Evolutionary conservation across 306 rosid genomes (phyloP), one percentile per base, ranked within the genome.

Genomic region (Astragalus glycyphyllos): DNA sequence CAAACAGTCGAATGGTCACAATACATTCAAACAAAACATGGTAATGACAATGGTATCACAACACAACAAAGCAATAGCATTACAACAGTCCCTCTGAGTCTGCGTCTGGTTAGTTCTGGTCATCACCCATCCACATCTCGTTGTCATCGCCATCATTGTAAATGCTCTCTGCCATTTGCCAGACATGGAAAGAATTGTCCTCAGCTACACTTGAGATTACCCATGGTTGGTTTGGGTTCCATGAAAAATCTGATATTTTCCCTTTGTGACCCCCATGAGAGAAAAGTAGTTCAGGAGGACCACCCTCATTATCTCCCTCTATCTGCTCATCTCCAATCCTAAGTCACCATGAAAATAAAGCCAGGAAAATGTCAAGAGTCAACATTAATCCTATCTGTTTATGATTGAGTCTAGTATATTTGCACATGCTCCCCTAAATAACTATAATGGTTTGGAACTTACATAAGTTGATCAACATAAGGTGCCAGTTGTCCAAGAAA

Each of bases 221-320:
- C 99, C 96, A 91, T 60, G 96, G 92, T 76, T 69, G 86, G 17
- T 89, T 48, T 70, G 49, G 77, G 84, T 94, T 91, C 99, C 99
- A 94, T 6, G 92, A 87, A 77, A 91, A 89, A 74, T 94, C 99
- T 11, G 99, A 91, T 73, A 94, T 90, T 80, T 89, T 94, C 11
- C 95, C 92, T 66, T 82, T 91, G 74, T 94, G 99, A 58, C 99
- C 96, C 11, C 90, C 96, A 1, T 94, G 99, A 4, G 95, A 84
- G 69, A 94, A 94, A 12, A 87, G 85, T 58, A 94, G 91, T 78
- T 94, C 99, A 3, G 97, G 87, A 23, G 99, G 97, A 8, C 95
- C 97, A 6, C 90, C 97, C 1, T 94, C 97, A 3, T 80, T 86
- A 16, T 94, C 99, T 73, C 95, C 97, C 31, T 89, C 97, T 17